Conservation (phyloP, 2,329 filamentous ascomycete genomes). For the Pseudogymnoascus sp. region DNA sequence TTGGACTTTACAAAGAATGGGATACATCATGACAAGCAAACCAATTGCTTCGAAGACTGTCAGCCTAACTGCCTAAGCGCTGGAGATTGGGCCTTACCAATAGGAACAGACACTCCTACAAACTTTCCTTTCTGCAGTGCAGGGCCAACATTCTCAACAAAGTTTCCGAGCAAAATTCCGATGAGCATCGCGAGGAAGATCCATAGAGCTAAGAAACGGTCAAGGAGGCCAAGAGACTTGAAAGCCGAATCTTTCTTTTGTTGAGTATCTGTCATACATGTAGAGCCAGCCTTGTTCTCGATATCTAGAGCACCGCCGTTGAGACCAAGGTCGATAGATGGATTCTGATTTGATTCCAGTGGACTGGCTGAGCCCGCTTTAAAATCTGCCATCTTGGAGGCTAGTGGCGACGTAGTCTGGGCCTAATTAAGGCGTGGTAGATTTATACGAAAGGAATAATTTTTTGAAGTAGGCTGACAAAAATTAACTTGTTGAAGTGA, state of each 20-base stretch:
- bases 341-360: neutral
- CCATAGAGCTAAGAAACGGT: conserved; percentile 47
- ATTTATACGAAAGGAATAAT: neutral
- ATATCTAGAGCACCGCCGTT: neutral
- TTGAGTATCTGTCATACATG: neutral
- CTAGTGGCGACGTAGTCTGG: neutral
- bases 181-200: conserved; percentile 58
- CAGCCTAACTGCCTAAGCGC: neutral
- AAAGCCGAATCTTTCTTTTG: neutral
- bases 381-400: neutral
- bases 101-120: conserved; percentile 54
- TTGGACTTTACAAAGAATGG: conserved; percentile 78
- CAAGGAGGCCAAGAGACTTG: conserved; percentile 36
- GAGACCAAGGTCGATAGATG: neutral
- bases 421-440: neutral
- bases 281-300: neutral
- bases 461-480: neutral
- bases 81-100: conserved; percentile 36
- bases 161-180: conserved; percentile 57
- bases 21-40: conserved; percentile 88
- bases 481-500: neutral
- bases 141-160: conserved; percentile 45
- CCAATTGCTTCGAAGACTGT: conserved; percentile 41
- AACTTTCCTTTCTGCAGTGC: conserved; percentile 53
- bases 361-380: neutral